Evolutionary conservation across 371 early-diverging fungal species (phyloP), one percentile per base, ranked within the genome.

Genomic region (Haplosporangium sp.): DNA sequence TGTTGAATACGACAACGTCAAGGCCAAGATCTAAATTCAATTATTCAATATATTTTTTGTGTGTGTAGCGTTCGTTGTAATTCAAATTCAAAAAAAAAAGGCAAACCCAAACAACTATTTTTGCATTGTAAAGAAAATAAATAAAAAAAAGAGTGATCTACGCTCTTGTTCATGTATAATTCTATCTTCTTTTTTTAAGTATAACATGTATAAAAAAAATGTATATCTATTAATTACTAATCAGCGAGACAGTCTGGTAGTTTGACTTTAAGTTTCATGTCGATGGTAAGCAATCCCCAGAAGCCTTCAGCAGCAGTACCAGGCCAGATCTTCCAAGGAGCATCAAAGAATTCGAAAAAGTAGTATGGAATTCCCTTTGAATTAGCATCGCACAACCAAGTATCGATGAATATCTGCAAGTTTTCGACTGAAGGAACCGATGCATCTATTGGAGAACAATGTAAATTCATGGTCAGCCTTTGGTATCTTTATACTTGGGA

Each of bases 291-390:
- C 17, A 92, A 61, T 8, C 92, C 92, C 91, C 91, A 92, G 74
- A 89, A 86, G 6, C 88, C 82, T 72, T 92, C 92, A 11, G 87
- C 87, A 15, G 86, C 83, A 10, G 81, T 84, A 55, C 86, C 87
- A 56, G 87, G 86, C 65, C 89, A 86, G 63, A 82, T 83, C 84
- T 91, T 91, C 92, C 92, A 92, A 7, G 88, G 89, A 50, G 89
- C 90, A 74, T 92, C 92, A 72, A 91, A 88, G 67, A 90, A 90
- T 69, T 88, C 87, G 76, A 92, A 92, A 86, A 86, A 91, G 64
- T 85, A 87, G 64, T 91, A 90, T 10, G 90, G 86, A 53, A 90
- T 42, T 6, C 84, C 77, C 57, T 85, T 84, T 20, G 77, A 58
- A 64, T 89, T 88, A 50, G 90, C 88, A 10, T 88, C 85, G 73